Percentiles rank a stretch among this genome's conserved stretches.
Conservation (phyloP, 169 alveolate genomes). For the Babesia caballi region DNA sequence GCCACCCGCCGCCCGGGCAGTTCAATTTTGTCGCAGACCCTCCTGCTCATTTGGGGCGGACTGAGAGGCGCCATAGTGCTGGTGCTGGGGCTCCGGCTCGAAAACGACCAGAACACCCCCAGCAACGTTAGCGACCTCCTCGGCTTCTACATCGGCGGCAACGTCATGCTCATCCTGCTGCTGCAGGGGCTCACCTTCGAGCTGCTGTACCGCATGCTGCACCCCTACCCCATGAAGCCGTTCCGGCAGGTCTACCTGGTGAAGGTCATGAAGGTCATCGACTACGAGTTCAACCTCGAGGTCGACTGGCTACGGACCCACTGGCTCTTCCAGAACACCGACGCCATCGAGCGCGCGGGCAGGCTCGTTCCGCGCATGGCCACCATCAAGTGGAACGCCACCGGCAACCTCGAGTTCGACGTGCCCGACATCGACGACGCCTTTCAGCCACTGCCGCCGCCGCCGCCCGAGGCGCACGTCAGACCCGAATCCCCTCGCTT, state of each 20-base stretch:
- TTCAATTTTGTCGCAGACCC: neutral
- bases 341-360: slow-evolving; percentile 69
- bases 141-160: slow-evolving; percentile 87
- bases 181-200: slow-evolving; percentile 88
- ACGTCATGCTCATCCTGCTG: slow-evolving; percentile 81
- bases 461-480: neutral
- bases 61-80: slow-evolving; percentile 89
- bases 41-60: slow-evolving; percentile 89
- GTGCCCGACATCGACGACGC: slow-evolving; percentile 40
- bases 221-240: slow-evolving; percentile 85
- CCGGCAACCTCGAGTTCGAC: slow-evolving; percentile 69
- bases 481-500: neutral
- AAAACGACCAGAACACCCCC: slow-evolving; percentile 78
- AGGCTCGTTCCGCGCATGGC: slow-evolving; percentile 75
- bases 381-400: slow-evolving; percentile 71
- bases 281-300: slow-evolving; percentile 71
- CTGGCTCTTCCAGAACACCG: slow-evolving; percentile 83
- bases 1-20: neutral
- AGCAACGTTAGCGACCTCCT: slow-evolving; percentile 74
- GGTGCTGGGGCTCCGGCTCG: slow-evolving; percentile 87
- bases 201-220: slow-evolving; percentile 75
- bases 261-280: slow-evolving; percentile 83
- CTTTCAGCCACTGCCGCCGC: neutral
- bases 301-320: slow-evolving; percentile 69
- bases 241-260: slow-evolving; percentile 82